A percentile compares a stretch with the other conserved stretches of the same genome.
Evolutionary conservation across 73 alveolate genomes (phyloP).

Genomic region (Paramecium tetraurelia): DNA sequence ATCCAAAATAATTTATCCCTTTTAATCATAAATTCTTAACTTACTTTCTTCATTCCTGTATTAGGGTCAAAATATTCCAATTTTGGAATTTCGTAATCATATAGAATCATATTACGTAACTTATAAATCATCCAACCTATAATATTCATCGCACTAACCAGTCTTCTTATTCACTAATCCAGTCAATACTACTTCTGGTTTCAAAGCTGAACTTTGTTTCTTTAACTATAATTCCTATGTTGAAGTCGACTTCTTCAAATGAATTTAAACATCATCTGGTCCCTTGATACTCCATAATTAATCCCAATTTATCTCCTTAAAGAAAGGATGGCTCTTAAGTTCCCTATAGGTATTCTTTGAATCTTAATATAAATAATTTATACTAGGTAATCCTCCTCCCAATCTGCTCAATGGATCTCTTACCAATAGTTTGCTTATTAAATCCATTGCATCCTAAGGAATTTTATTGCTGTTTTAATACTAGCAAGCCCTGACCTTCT

Average conservation of each 20-base stretch:
- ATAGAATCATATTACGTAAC: background rate
- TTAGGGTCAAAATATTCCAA: background rate
- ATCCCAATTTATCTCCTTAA: constrained; percentile 53
- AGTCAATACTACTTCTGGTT: background rate
- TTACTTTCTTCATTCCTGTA: background rate
- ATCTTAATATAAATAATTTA: constrained; percentile 70
- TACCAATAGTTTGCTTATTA: constrained; percentile 71
- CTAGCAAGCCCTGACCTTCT: constrained; percentile 70
- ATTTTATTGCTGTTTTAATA: constrained; percentile 70
- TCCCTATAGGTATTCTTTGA: constrained; percentile 33
- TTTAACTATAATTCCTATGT: background rate
- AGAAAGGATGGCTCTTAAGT: constrained; percentile 44
- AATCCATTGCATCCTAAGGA: constrained; percentile 81
- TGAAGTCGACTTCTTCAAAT: background rate
- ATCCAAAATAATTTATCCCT: background rate
- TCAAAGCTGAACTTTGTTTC: background rate
- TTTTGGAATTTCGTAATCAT: background rate
- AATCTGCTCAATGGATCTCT: constrained; percentile 71
- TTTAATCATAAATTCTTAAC: background rate
- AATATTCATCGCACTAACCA: background rate
- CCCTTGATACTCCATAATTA: background rate
- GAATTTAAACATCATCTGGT: background rate
- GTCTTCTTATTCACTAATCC: constrained; percentile 1
- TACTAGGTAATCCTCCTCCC: constrained; percentile 73
- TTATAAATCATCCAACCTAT: constrained; percentile 2